Evolutionary conservation across 805 yeast species (phyloP), one percentile per base, ranked within the genome.

Genomic region (Metschnikowia reukaufii): DNA sequence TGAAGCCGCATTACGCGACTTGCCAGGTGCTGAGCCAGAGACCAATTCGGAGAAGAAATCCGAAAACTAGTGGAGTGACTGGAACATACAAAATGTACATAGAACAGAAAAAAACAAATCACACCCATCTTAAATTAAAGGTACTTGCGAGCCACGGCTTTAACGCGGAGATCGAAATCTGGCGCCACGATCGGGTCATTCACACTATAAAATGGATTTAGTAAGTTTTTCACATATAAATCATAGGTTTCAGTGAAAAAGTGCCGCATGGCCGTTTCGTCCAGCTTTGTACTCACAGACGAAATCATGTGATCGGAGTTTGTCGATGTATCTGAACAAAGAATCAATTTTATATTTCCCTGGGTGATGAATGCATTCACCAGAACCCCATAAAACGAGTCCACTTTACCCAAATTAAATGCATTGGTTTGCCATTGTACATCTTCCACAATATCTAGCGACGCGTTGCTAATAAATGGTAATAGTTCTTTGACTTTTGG

Each of bases 381-480:
- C 39, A 76, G 70, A 54, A 83, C 81, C 4, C 94, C 95, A 63
- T 91, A 88, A 64, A 89, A 92, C 31, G 84, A 82, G 66, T 94
- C 99, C 16, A 92, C 79, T 37, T 79, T 79, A 38, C 92, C 91
- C 51, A 90, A 68, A 59, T 86, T 84, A 52, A 86, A 73, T 36
- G 77, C 73, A 52, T 74, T 80, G 8, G 79, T 73, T 39, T 80
- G 78, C 92, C 96, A 90, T 61, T 90, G 97, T 2, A 82, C 67
- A 57, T 91, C 96, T 53, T 94, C 97, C 0, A 94, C 82, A n/a
- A 94, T 75, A 64, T 94, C 99, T 31, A 94, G 67, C 2, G 98
- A 82, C 0, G 97, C 80, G 61, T 94, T 96, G 30, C 91, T 78
- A 23, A 94, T 83, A 59, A 90, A 92, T 18, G 97, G 97, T 55